Base-by-base conservation (phyloP, 352 stramenopile genomes). In the Phytophthora agathidicida region DNA sequence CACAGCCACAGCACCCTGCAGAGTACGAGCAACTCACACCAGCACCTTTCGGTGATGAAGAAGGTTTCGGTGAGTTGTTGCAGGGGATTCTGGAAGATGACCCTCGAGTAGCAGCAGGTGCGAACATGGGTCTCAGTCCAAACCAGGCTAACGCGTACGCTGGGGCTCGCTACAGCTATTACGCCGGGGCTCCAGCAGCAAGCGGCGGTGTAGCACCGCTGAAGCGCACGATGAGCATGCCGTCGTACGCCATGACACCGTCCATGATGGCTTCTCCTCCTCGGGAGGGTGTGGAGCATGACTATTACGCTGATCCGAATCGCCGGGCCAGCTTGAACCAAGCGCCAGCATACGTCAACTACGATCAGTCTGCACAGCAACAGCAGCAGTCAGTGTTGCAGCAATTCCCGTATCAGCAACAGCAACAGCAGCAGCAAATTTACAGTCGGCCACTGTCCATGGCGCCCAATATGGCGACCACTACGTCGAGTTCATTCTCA, bases 71-170 rank as follows among this genome's bases (percentile, higher is more conserved):
- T 22, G 81, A 91, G 44, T 63, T 91, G 28, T 57, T 91, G 16
- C 77, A 91, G 48, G 79, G 75, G 28, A 89, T 91, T 59, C 64
- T 89, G 1, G 81, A 91, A 41, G 81, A 91, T 45, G 81, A 91
- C 20, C 67, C 78, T 43, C 62, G 67, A 36, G 38, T 75, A 55
- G 37, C 38, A 48, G 22, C 48, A 16, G 35, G 42, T 24, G 24
- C 30, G 5, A 44, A 35, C 28, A 51, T 71, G 31, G 38, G 42
- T 22, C 46, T 72, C 28, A 50, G 44, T 64, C 41, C 44, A 20
- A 70, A 63, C 28, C 56, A 65, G 31, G 36, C 17, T 19, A 49
- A 48, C n/a, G 35, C 22, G 19, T 65, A 62, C 17, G 44, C 47
- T 37, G 39, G 39, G 5, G 39, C 44, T 10, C 61, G 67, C 35